These are phyloP conservation scores for Pelargonium cotyledonis DNA, from an alignment of 441 rosid species.

Conservation along the genomic window DNA sequence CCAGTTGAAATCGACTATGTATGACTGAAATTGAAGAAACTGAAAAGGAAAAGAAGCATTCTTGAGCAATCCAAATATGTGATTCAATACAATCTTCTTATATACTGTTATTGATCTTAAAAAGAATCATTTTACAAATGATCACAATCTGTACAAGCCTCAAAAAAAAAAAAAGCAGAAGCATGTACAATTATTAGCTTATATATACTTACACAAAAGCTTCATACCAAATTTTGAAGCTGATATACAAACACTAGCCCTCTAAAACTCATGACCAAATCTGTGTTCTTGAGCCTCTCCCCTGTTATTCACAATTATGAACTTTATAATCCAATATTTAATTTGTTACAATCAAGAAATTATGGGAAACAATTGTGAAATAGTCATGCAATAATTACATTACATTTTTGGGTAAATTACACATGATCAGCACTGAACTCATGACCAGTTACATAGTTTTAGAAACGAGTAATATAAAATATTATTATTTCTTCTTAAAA, in stretches of 20 bases:
- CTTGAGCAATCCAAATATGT: not conserved
- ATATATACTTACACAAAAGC: not conserved
- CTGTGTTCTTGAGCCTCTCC: conserved; percentile 35
- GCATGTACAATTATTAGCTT: not conserved
- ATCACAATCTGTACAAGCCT: not conserved
- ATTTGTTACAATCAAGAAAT: too few relatives aligned
- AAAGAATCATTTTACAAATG: too few relatives aligned
- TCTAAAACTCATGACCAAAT: conserved; percentile 22
- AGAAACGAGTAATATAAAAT: too few relatives aligned
- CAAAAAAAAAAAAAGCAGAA: not conserved
- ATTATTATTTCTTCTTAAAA: too few relatives aligned
- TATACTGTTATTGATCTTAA: not conserved
- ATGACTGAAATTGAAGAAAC: not conserved
- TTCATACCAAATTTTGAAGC: not conserved
- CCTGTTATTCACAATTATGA: conserved; percentile 30
- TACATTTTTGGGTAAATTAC: too few relatives aligned
- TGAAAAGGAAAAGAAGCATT: not conserved
- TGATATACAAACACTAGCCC: not conserved
- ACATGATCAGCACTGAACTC: too few relatives aligned
- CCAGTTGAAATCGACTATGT: conserved; percentile 8
- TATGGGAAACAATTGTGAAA: too few relatives aligned
- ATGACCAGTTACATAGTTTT: too few relatives aligned
- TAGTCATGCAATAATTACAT: too few relatives aligned
- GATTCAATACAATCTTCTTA: not conserved
- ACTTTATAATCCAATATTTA: too few relatives aligned